Percentiles rank a stretch among this genome's conserved stretches.
Evolutionary conservation across 768 basidiomycete species (phyloP).

Genomic region (Fistulinella prunicolor): DNA sequence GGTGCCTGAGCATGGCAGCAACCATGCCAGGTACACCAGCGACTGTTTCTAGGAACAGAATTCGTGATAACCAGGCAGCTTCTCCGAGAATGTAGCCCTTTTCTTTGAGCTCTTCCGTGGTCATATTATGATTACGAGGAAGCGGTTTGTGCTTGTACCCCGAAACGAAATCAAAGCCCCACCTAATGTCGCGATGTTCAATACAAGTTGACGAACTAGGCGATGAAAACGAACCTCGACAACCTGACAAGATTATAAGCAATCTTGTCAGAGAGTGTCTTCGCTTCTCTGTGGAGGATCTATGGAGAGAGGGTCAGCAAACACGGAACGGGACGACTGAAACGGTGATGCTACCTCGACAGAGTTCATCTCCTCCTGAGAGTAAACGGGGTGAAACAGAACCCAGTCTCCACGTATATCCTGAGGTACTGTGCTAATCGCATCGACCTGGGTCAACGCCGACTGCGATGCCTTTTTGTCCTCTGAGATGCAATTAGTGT

Average conservation of each 20-base stretch:
- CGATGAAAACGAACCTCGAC: conserved; percentile 36
- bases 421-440: conserved; percentile 52
- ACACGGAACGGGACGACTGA: not conserved
- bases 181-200: conserved; percentile 35
- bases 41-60: conserved; percentile 79
- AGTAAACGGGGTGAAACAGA: conserved; percentile 90
- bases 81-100: conserved; percentile 73
- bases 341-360: conserved; percentile 50
- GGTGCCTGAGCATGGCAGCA: conserved; percentile 83
- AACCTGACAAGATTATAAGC: conserved; percentile 62
- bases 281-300: conserved; percentile 69
- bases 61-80: conserved; percentile 69
- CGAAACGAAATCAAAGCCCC: conserved; percentile 79
- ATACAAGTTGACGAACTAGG: conserved; percentile 1
- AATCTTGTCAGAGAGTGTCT: conserved; percentile 68
- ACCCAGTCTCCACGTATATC: conserved; percentile 81
- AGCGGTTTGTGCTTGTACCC: conserved; percentile 77
- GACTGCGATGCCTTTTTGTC: conserved; percentile 21
- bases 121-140: conserved; percentile 60
- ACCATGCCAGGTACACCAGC: conserved; percentile 98
- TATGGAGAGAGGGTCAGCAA: conserved; percentile 24
- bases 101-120: conserved; percentile 68
- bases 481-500: conserved; percentile 17
- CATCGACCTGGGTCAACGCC: conserved; percentile 32
- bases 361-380: conserved; percentile 64